These are phyloP conservation scores for Psilocybe subaeruginosa DNA, from an alignment of 768 basidiomycete genomes.

Conservation along the genomic window DNA sequence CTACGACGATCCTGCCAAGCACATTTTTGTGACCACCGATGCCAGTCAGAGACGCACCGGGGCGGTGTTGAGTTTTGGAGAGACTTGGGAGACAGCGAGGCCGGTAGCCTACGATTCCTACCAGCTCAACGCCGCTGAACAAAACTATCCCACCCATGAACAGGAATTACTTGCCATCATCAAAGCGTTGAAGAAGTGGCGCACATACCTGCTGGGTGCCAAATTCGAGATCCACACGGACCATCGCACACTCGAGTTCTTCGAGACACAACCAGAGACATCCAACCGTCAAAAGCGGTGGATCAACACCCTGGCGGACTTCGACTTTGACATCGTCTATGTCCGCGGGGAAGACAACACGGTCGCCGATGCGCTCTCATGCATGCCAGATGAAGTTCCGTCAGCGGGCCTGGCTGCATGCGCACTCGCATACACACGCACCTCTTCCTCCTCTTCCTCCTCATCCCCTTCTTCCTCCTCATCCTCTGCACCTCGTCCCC, in stretches of 20 bases:
- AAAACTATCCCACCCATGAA: constrained; percentile 40
- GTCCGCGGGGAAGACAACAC: constrained; percentile 35
- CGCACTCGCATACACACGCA: constrained; percentile 4
- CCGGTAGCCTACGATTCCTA: constrained; percentile 33
- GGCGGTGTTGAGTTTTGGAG: constrained; percentile 30
- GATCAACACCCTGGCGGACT: constrained; percentile 37
- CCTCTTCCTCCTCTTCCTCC: too few relatives aligned
- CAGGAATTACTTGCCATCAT: constrained; percentile 41
- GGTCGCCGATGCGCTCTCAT: constrained; percentile 38
- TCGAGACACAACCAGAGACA: constrained; percentile 31
- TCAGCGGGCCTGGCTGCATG: not conserved
- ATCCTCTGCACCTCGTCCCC: too few relatives aligned
- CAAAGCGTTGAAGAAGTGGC: constrained; percentile 29
- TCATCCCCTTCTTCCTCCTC: too few relatives aligned
- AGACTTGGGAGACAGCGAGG: constrained; percentile 30
- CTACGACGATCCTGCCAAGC: constrained; percentile 17
- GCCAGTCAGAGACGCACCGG: constrained; percentile 31
- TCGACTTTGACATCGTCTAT: constrained; percentile 37
- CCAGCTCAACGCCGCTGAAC: constrained; percentile 24
- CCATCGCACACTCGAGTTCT: constrained; percentile 35
- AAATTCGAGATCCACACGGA: constrained; percentile 34
- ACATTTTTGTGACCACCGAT: constrained; percentile 36
- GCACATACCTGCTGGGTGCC: constrained; percentile 16
- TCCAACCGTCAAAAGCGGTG: constrained; percentile 33
- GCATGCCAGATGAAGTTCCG: constrained; percentile 12